phyloP scores from a whole-genome alignment of 2,329 filamentous ascomycete genomes.

The Colletotrichum sp. region DNA sequence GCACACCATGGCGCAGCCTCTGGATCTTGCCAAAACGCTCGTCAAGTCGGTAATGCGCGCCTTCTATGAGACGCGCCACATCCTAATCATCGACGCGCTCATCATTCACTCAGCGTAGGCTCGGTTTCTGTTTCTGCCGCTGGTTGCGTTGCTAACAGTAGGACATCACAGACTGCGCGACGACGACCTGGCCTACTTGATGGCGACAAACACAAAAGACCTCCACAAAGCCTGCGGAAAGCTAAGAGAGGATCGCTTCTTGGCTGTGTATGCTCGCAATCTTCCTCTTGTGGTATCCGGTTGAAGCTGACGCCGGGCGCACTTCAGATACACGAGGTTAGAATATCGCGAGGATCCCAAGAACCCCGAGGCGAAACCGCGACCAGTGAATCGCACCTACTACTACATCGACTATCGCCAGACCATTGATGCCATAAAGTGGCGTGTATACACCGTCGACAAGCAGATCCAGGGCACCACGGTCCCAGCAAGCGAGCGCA shows the following conservation, averaged over 20 bases:
- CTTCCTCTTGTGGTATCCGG: neutral
- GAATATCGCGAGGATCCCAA: conserved; percentile 23
- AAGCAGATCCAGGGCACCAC: conserved; percentile 87
- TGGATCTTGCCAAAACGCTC: conserved; percentile 72
- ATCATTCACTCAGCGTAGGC: conserved; percentile 81
- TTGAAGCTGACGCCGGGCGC: neutral
- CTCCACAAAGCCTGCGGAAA: conserved; percentile 88
- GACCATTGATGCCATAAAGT: conserved; percentile 96
- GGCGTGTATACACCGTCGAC: conserved; percentile 85
- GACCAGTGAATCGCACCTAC: conserved; percentile 87
- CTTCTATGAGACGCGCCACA: conserved; percentile 86
- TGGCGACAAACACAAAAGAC: conserved; percentile 90
- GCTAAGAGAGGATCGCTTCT: conserved; percentile 83
- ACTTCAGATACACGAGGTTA: conserved; percentile 16
- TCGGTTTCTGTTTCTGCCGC: neutral
- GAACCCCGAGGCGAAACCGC: conserved; percentile 71
- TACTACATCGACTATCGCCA: conserved; percentile 97
- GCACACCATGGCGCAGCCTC: conserved; percentile 24
- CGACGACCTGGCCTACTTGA: conserved; percentile 84
- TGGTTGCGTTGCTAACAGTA: conserved; percentile 56
- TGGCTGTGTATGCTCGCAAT: conserved; percentile 69
- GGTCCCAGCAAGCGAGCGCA: conserved; percentile 81
- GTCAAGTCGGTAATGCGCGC: conserved; percentile 85
- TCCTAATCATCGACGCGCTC: conserved; percentile 85
- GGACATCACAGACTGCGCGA: conserved; percentile 72